phyloP scores from a whole-genome alignment of 1,284 basidiomycete species.

The Singerocomus inundabilis region DNA sequence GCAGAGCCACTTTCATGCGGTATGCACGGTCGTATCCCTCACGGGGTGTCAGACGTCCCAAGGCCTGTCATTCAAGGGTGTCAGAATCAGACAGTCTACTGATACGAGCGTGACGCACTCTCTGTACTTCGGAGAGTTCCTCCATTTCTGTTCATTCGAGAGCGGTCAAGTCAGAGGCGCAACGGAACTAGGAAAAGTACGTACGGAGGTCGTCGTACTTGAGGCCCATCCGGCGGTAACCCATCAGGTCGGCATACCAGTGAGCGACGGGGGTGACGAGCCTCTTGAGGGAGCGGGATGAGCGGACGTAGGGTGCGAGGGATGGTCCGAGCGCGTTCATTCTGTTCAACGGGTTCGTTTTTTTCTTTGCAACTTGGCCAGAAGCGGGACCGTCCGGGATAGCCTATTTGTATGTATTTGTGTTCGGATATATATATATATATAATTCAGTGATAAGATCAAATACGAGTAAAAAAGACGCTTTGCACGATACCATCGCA shows the following conservation, averaged over 20 bases:
- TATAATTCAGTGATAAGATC: slow-evolving; percentile 25
- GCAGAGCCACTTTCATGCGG: slow-evolving; percentile 79
- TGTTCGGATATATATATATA: neutral
- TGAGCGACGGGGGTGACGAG: slow-evolving; percentile 79
- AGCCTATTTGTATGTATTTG: slow-evolving; percentile 39
- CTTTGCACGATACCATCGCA: slow-evolving; percentile 26
- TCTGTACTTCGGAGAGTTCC: slow-evolving; percentile 83
- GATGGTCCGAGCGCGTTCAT: slow-evolving; percentile 76
- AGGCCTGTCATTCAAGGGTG: slow-evolving; percentile 52
- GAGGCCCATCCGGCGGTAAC: slow-evolving; percentile 89
- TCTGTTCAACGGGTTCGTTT: neutral
- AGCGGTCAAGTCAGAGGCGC: neutral
- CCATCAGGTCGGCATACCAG: slow-evolving; percentile 81
- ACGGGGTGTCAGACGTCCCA: slow-evolving; percentile 75
- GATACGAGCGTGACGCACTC: slow-evolving; percentile 49
- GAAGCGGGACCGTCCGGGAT: slow-evolving; percentile 16
- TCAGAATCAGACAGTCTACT: neutral
- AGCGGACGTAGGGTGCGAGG: slow-evolving; percentile 75
- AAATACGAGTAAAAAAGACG: neutral
- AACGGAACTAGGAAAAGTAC: slow-evolving; percentile 33
- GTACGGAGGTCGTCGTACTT: slow-evolving; percentile 92
- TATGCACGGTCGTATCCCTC: slow-evolving; percentile 90
- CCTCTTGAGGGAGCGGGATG: slow-evolving; percentile 63
- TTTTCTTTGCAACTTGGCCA: no score
- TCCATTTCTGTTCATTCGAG: slow-evolving; percentile 63